A percentile compares a stretch with the other conserved stretches of the same genome.
Conservation (phyloP, 2,329 filamentous ascomycete genomes). For the Calonectria pteridis region DNA sequence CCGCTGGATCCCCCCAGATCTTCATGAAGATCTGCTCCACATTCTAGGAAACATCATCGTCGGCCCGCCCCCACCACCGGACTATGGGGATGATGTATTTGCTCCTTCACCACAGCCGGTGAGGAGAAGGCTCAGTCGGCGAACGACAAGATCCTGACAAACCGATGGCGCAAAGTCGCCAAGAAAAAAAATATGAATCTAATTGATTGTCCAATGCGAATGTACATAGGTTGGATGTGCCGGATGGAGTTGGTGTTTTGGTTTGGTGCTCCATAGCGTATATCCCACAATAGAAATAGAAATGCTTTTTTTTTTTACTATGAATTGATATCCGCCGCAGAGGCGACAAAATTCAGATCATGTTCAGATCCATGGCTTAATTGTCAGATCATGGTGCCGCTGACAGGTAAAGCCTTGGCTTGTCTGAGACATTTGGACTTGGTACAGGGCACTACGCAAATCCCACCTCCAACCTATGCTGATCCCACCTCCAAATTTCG, state of each 20-base stretch:
- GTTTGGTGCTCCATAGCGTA: background rate
- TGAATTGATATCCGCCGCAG: background rate
- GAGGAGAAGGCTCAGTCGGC: background rate
- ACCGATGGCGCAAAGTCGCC: background rate
- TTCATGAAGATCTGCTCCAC: constrained; percentile 4
- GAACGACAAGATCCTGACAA: background rate
- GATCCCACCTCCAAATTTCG: no score
- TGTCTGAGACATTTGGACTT: background rate
- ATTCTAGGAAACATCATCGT: background rate
- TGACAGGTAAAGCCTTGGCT: background rate
- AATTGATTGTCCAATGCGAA: background rate
- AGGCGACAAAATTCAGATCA: background rate
- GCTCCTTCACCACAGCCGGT: background rate
- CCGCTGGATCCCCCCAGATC: background rate
- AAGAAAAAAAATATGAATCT: background rate
- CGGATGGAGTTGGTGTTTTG: background rate
- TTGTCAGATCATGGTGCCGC: background rate
- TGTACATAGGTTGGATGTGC: background rate
- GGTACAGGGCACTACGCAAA: no score
- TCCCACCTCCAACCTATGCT: no score
- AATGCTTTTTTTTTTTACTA: background rate
- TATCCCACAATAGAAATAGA: background rate
- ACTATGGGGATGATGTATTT: background rate
- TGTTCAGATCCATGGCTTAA: background rate
- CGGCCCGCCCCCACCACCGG: background rate